Conservation (phyloP, 2,329 filamentous ascomycete species). For the Colletotrichum sp. region DNA sequence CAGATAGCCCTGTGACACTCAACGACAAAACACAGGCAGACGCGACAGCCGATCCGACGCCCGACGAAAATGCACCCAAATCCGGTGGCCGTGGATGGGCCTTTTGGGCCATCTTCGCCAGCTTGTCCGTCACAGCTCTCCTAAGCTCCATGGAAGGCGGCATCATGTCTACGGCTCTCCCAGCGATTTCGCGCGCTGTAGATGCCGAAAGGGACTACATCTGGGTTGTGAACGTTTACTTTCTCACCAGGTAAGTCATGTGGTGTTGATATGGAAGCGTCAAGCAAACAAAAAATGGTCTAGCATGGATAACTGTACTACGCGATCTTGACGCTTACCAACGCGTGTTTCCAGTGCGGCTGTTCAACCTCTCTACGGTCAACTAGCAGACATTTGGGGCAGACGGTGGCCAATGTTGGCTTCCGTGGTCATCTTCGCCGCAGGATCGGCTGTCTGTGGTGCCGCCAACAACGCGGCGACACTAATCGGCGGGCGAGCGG, state of each 20-base stretch:
- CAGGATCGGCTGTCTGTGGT: conserved; percentile 27
- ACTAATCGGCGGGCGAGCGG: conserved; percentile 44
- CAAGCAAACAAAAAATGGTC: background rate
- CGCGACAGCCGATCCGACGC: background rate
- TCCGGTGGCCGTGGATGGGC: conserved; percentile 19
- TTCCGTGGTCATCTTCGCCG: conserved; percentile 22
- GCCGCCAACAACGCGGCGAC: conserved; percentile 33
- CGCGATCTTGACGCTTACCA: background rate
- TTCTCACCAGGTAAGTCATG: background rate
- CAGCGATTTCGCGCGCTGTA: conserved; percentile 26
- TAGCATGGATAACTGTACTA: background rate
- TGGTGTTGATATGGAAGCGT: background rate
- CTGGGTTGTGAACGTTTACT: conserved; percentile 24
- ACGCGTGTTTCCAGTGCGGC: conserved; percentile 21
- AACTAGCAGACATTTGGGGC: conserved; percentile 29
- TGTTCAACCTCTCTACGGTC: conserved; percentile 27
- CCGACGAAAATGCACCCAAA: background rate
- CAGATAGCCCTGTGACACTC: background rate
- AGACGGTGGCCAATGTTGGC: conserved; percentile 23
- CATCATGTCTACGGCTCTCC: conserved; percentile 34
- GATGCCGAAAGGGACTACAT: conserved; percentile 25
- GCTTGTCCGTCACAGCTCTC: conserved; percentile 25
- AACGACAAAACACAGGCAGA: background rate
- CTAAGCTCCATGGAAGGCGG: conserved; percentile 29
- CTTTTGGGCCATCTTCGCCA: conserved; percentile 28